phyloP scores from a whole-genome alignment of 768 basidiomycete genomes.

The Auricularia auricula-judae region DNA sequence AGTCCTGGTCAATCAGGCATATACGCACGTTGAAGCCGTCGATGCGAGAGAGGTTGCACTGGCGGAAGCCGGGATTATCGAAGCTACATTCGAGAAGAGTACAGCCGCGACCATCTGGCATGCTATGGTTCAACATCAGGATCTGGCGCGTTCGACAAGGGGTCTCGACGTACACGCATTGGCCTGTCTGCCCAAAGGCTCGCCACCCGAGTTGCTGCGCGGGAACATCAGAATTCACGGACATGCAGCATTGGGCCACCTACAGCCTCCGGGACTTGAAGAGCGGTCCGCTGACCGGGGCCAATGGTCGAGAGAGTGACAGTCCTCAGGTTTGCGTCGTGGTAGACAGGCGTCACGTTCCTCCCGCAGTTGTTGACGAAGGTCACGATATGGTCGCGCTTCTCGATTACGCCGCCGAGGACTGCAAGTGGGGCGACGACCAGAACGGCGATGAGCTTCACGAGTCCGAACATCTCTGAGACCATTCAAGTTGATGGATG shows the following conservation, averaged over 20 bases:
- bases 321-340: background rate
- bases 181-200: background rate
- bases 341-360: background rate
- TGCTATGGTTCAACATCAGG: background rate
- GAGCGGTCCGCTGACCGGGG: background rate
- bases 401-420: background rate
- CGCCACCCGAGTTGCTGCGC: background rate
- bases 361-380: background rate
- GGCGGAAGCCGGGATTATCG: background rate
- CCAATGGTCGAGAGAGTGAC: background rate
- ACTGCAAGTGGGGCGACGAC: background rate
- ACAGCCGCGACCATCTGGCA: background rate
- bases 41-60: background rate
- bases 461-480: no score
- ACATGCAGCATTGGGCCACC: background rate
- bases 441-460: background rate
- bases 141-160: background rate
- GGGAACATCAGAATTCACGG: background rate
- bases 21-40: background rate
- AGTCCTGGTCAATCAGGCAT: background rate
- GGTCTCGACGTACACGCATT: background rate
- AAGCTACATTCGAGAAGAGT: background rate
- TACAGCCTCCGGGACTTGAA: background rate
- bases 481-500: no score
- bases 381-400: background rate